A percentile compares a stretch with the other conserved stretches of the same genome.
phyloP scores from a whole-genome alignment of 2,329 filamentous ascomycete genomes.

The Blastomyces percursus region DNA sequence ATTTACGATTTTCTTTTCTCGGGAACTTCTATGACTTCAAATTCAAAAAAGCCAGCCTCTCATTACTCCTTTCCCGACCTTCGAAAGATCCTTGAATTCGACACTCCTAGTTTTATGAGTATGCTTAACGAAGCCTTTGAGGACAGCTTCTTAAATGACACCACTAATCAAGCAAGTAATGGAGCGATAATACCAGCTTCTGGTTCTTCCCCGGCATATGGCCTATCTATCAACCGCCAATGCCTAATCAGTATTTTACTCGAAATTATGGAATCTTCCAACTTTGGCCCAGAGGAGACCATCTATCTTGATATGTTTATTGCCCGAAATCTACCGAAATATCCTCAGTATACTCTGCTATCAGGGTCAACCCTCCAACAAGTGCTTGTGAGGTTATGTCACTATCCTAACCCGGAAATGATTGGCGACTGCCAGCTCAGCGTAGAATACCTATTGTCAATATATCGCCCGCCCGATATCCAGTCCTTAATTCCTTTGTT shows the following conservation, averaged over 20 bases:
- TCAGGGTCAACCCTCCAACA: conserved; percentile 75
- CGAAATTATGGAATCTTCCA: conserved; percentile 70
- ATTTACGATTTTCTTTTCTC: conserved; percentile 93
- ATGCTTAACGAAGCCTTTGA: conserved; percentile 96
- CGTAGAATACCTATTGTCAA: conserved; percentile 83
- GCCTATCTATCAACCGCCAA: conserved; percentile 71
- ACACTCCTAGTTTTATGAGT: conserved; percentile 85
- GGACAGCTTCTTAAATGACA: conserved; percentile 81
- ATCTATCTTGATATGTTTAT: conserved; percentile 99
- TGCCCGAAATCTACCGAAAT: conserved; percentile 89
- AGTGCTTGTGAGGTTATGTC: conserved; percentile 71
- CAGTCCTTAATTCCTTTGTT: conserved; percentile 65
- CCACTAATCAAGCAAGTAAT: conserved; percentile 51
- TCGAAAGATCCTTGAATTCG: conserved; percentile 71
- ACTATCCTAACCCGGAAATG: conserved; percentile 67
- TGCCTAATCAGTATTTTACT: conserved; percentile 84
- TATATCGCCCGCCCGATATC: conserved; percentile 82
- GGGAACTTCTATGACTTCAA: conserved; percentile 56
- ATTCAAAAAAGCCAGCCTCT: conserved; percentile 21
- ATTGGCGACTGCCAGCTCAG: conserved; percentile 95
- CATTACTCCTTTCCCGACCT: conserved; percentile 80
- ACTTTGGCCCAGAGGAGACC: conserved; percentile 69
- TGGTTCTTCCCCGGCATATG: conserved; percentile 46
- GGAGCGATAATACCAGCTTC: conserved; percentile 45
- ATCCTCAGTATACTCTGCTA: conserved; percentile 86